phyloP scores from a whole-genome alignment of 352 stramenopile species.

The Globisporangium echinulatum region DNA sequence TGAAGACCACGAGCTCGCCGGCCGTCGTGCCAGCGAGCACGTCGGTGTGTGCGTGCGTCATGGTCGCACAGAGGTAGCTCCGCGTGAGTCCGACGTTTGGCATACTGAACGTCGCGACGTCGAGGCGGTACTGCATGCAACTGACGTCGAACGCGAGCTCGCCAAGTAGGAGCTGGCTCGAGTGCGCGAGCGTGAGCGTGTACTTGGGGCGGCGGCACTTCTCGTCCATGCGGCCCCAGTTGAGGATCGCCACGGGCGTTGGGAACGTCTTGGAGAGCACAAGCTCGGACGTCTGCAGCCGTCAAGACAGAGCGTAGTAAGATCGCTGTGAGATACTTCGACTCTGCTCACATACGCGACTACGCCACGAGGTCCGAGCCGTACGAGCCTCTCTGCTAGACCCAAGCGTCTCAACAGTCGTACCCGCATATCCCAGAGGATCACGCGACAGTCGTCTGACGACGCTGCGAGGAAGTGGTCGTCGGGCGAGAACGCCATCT shows the following conservation, averaged over 20 bases:
- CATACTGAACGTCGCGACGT: constrained; percentile 60
- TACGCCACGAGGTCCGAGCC: too few species aligned
- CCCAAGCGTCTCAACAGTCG: constrained; percentile 1
- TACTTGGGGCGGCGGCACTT: constrained; percentile 68
- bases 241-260: constrained; percentile 55
- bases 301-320: neutral
- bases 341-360: too few species aligned
- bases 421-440: constrained; percentile 75
- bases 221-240: constrained; percentile 63
- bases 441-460: constrained; percentile 52
- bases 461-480: constrained; percentile 71
- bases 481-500: constrained; percentile 70
- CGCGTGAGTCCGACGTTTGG: constrained; percentile 65
- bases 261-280: constrained; percentile 64
- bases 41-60: constrained; percentile 45
- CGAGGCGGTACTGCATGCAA: constrained; percentile 75
- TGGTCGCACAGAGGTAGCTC: constrained; percentile 59
- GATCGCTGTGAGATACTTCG: too few species aligned
- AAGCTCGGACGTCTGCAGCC: constrained; percentile 47
- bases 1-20: constrained; percentile 86
- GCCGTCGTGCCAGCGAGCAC: constrained; percentile 59
- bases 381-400: too few species aligned
- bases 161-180: constrained; percentile 51
- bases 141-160: constrained; percentile 68
- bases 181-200: constrained; percentile 54